Base-by-base conservation (phyloP, 345 rosid genomes). In the Ceriops decandra region DNA sequence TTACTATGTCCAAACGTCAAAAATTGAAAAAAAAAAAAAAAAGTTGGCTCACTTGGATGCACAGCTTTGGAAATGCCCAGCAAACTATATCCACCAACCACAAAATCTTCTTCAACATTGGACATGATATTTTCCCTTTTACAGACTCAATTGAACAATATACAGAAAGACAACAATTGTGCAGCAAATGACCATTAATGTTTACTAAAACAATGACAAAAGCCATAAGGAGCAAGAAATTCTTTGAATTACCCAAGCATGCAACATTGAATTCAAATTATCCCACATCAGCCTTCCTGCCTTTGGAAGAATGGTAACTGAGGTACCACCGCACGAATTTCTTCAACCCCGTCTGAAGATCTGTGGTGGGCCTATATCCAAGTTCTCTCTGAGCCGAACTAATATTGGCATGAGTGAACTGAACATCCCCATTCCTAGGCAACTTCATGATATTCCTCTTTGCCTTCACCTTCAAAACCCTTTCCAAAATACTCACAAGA, bases 391-490 rank as follows among this genome's bases (percentile, higher is more conserved):
- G 82, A 20, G 98, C 97, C 58, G 47, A 83, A 74, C 98, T 93
- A 66, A 91, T 91, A 68, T 93, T 93, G 0, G 97, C 98, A 79
- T 93, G 98, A 51, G 97, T 93, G 67, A 79, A 91, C 24, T 77
- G 96, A 76, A 93, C 98, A 79, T 90, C 97, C 17, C 98, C 97
- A 77, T 93, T 93, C 65, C 92, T 78, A 0, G 98, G 98, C 90
- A 93, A 76, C 84, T 86, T 87, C 83, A 86, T 79, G 36, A 91
- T 38, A 35, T 82, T 86, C 92, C 75, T 93, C 85, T 86, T 91
- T 2, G 97, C 98, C 73, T 86, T 89, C 49, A 85, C 83, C 82
- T 93, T 93, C 82, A 93, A 76, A 59, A 85, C 89, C 78, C 79
- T 89, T 77, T 93, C 98, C 81, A 93, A 74, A 62, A 89, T 91